Evolutionary conservation across 441 rosid genomes (phyloP).

Genomic region (Eruca vesicaria): DNA sequence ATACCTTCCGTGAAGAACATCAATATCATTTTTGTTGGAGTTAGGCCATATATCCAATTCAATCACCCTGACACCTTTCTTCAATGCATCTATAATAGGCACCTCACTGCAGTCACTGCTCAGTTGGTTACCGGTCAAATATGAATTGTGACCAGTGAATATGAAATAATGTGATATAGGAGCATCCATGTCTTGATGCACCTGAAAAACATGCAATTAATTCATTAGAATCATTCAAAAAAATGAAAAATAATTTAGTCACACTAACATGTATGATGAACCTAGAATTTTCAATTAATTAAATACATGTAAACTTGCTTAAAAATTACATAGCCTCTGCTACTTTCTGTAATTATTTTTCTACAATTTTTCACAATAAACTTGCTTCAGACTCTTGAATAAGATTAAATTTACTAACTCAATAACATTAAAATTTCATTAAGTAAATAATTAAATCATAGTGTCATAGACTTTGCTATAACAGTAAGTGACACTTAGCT

Average conservation of each 20-base stretch:
- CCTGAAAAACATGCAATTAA: slow-evolving; percentile 44
- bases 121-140: slow-evolving; percentile 89
- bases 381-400: neutral
- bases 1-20: slow-evolving; percentile 94
- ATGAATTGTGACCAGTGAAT: slow-evolving; percentile 86
- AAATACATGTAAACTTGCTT: neutral
- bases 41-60: slow-evolving; percentile 96
- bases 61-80: slow-evolving; percentile 85
- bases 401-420: neutral
- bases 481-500: neutral
- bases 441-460: neutral
- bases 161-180: slow-evolving; percentile 88
- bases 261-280: neutral
- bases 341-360: neutral
- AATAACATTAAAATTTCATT: neutral
- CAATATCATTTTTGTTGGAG: slow-evolving; percentile 58
- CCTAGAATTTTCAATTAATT: neutral
- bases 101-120: slow-evolving; percentile 88
- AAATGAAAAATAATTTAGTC: neutral
- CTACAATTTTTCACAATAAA: neutral
- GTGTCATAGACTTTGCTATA: neutral
- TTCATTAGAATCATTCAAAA: neutral
- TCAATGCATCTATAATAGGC: slow-evolving; percentile 70
- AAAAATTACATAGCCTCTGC: neutral
- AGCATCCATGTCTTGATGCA: slow-evolving; percentile 76